A percentile compares a stretch with the other conserved stretches of the same genome.
Evolutionary conservation across 768 basidiomycete species (phyloP).

Genomic region (Nidularia pulvinata): DNA sequence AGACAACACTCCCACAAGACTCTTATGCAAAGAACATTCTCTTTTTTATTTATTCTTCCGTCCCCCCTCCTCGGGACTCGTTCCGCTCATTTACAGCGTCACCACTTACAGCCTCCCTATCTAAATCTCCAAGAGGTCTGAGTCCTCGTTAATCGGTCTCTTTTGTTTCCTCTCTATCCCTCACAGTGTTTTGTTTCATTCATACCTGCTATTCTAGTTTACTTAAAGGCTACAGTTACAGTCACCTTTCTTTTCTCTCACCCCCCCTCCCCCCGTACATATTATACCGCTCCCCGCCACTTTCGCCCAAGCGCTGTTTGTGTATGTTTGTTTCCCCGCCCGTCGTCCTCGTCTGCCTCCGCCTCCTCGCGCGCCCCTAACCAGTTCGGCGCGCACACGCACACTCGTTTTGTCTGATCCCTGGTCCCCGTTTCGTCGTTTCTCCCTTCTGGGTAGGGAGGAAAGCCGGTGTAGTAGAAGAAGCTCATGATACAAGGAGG

Average conservation of each 20-base stretch:
- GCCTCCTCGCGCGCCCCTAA: not conserved
- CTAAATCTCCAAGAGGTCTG: too few species aligned
- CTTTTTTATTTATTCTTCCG: not conserved
- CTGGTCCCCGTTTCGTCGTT: not conserved
- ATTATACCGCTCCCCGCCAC: not conserved
- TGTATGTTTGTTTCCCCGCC: not conserved
- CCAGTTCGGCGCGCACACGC: not conserved
- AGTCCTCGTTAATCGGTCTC: too few species aligned
- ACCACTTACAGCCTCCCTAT: constrained; percentile 7
- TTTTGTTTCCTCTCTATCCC: constrained; percentile 5
- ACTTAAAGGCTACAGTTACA: constrained; percentile 16
- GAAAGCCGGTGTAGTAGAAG: not conserved
- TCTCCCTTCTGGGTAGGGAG: not conserved
- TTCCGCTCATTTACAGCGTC: too few species aligned
- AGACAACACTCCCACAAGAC: constrained; percentile 10
- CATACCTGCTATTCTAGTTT: constrained; percentile 16
- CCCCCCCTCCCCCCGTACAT: not conserved
- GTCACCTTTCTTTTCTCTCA: constrained; percentile 15
- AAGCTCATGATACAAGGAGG: not conserved
- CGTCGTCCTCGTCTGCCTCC: not conserved
- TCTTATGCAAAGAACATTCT: constrained; percentile 3
- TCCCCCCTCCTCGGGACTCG: constrained; percentile 3
- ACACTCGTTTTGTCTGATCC: not conserved
- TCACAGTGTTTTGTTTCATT: too few species aligned
- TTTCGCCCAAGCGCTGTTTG: not conserved